Evolutionary conservation across 2,329 filamentous ascomycete genomes (phyloP).

Genomic region (Fusarium drepaniforme): DNA sequence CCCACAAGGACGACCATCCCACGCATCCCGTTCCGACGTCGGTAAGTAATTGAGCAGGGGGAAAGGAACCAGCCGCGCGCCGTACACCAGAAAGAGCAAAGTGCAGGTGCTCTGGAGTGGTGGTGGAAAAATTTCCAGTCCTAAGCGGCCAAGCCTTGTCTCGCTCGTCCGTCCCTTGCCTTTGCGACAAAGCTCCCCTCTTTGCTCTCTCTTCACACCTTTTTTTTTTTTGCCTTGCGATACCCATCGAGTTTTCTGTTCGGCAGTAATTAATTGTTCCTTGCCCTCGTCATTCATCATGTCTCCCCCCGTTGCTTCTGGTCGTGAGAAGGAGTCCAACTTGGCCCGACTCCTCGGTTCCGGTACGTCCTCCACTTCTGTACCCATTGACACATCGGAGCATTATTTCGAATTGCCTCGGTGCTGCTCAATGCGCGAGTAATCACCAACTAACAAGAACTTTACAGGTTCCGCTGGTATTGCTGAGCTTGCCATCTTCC

Average conservation of each 20-base stretch:
- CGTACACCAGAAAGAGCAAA: constrained; percentile 34
- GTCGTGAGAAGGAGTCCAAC: constrained; percentile 84
- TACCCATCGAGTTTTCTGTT: constrained; percentile 7
- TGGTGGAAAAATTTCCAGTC: constrained; percentile 43
- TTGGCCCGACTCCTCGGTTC: constrained; percentile 90
- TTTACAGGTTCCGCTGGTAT: constrained; percentile 88
- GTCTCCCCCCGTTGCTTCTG: constrained; percentile 67
- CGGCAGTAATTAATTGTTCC: constrained; percentile 12
- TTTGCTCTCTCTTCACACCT: constrained; percentile 3
- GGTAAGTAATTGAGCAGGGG: constrained; percentile 39
- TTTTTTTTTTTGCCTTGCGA: constrained; percentile 6
- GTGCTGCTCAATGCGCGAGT: background rate
- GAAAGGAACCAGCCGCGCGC: constrained; percentile 22
- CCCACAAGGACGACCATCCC: constrained; percentile 4
- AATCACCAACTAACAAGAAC: constrained; percentile 34
- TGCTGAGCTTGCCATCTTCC: constrained; percentile 92
- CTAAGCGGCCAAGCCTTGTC: constrained; percentile 18
- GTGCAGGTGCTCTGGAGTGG: constrained; percentile 29
- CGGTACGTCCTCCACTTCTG: constrained; percentile 65
- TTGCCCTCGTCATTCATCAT: constrained; percentile 53
- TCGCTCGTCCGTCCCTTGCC: constrained; percentile 6
- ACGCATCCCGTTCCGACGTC: constrained; percentile 42
- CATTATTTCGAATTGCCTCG: constrained; percentile 3
- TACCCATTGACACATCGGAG: constrained; percentile 18
- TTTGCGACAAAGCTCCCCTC: constrained; percentile 27